phyloP scores from a whole-genome alignment of 2,329 filamentous ascomycete species.

The Colletotrichum australisinense region DNA sequence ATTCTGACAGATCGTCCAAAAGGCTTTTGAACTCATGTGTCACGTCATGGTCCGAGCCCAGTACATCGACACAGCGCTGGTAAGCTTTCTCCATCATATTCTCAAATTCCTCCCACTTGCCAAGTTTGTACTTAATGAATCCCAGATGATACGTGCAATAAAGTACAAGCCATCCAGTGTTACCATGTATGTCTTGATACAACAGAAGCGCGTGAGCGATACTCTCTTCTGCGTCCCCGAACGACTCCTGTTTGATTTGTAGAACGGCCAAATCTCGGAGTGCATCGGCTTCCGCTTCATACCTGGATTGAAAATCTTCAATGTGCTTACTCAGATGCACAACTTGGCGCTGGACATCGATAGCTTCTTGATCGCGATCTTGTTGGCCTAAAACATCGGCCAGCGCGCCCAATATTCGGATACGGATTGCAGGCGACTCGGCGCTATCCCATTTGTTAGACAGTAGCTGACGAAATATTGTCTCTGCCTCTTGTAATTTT shows the following conservation, averaged over 20 bases:
- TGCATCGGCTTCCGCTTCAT: neutral
- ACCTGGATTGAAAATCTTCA: neutral
- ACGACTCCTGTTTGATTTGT: neutral
- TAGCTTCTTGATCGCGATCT: neutral
- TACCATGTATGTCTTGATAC: neutral
- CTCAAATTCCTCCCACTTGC: neutral
- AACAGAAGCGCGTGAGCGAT: neutral
- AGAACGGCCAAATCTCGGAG: rapidly evolving
- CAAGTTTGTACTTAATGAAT: neutral
- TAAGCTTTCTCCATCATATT: neutral
- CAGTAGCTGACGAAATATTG: no score
- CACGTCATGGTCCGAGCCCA: neutral
- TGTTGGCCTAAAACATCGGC: no score
- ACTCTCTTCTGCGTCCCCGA: neutral
- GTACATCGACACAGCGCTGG: neutral
- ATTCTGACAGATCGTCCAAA: no score
- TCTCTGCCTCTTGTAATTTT: no score
- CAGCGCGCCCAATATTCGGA: no score
- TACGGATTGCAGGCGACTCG: no score
- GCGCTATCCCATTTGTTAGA: no score
- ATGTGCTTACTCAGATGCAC: neutral
- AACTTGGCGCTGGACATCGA: neutral
- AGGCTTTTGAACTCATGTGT: no score
- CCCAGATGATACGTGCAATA: neutral
- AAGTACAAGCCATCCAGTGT: neutral